Evolutionary conservation across 129 eudicot species (phyloP), one percentile per base, ranked within the genome.

Genomic region (Flaveria bidentis): DNA sequence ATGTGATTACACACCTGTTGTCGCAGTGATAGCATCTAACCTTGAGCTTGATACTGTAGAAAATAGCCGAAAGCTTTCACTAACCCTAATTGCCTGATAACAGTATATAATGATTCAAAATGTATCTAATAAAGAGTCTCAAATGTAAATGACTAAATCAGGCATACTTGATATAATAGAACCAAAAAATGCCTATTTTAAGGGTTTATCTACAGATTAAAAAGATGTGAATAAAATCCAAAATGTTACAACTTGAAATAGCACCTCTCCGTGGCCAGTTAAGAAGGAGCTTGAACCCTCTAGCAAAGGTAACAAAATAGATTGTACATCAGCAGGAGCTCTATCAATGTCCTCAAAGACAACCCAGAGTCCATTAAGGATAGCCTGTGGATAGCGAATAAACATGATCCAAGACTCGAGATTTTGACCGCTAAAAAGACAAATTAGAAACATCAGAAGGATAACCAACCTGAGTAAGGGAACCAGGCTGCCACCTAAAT

Each of bases 401-500:
- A 28, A 62, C 22, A 33, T 9, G 47, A 67, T 42, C 64, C 64
- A 68, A 61, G 49, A 18, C 36, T 55, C 20, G 0, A 58, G 12
- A 45, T 16, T 57, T 11, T 46, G 17, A 69, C 15, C 46, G 55
- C 62, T 10, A 41, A 28, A 8, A 56, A 22, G n/a, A 66, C 4
- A 17, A 53, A 23, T 26, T 12, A 13, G 12, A n/a, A 68, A 25
- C 58, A 4, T 6, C 16, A 20, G 55, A 53, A 55, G 30, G 70
- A 69, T 71, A 22, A 49, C 72, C 77, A 69, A 95, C 99, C 99
- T 95, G 99, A 74, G 97, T 89, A 53, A 95, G 97, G 67, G 99
- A 89, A 72, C 99, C 99, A 73, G 97, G 99, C 80, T 91, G 99
- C 99, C 99, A 95, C 83, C 92, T 86, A 79, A 95, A 95, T 84